Evolutionary conservation across 331 rosid species (phyloP), one percentile per base, ranked within the genome.

Genomic region (Malus hybrid): DNA sequence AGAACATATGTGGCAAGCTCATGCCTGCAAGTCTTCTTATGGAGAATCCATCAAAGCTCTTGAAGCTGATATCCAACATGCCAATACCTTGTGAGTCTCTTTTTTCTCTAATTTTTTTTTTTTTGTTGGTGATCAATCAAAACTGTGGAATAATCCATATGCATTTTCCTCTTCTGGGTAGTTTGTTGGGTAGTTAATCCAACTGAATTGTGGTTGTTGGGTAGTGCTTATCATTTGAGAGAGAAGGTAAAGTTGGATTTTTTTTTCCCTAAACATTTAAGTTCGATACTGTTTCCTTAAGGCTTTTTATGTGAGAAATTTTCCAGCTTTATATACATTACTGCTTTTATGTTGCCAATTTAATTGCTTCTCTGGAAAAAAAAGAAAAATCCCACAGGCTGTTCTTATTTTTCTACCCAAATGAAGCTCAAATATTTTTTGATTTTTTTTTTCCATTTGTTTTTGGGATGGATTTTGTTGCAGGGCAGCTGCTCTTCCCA

Each of bases 11-110:
- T 67, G 88, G 92, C 92, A 81, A 70, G 79, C 76, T 33, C 92
- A 80, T 69, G 63, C 77, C 74, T 77, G 63, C 68, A 70, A 74
- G 34, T 83, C 87, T 73, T 83, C 84, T 61, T 89, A 72, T 71
- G 83, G 76, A 87, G 93, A 87, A 67, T 91, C 95, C 77, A 68
- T 92, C 74, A 82, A 86, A 80, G 86, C 93, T 67, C 93, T 92
- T 36, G 90, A 92, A 88, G 93, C 86, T 70, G 89, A 92, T 78
- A 86, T 92, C 36, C 88, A 83, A 62, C 92, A 86, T 84, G 96
- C 96, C 79, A 90, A 90, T 68, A 76, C 74, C 80, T 69, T 90
- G 97, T 90, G 80, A 92, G 96, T 85, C 39, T 31, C 3, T 20
- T 65, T 16, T 32, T 65, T 16, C 4, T 69, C 22, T 28, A 9